These are phyloP conservation scores for Aspergillus sclerotioniger DNA, from an alignment of 495 filamentous ascomycete species.

Conservation along the genomic window DNA sequence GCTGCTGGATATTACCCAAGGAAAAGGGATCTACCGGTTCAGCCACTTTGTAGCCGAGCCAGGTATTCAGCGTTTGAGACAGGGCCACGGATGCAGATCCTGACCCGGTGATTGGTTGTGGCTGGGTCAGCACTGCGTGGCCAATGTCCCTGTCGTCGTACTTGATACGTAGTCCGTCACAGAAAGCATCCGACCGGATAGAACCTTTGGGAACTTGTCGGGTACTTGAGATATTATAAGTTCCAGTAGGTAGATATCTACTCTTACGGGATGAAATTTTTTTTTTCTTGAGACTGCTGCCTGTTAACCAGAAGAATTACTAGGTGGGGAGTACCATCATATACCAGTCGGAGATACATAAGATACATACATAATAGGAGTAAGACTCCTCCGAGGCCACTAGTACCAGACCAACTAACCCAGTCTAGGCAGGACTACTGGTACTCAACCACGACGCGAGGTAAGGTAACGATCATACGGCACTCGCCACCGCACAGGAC, in stretches of 20 bases:
- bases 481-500: slow-evolving; percentile 26
- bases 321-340: too few relatives aligned
- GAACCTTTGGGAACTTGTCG: too few relatives aligned
- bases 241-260: too few relatives aligned
- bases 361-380: too few relatives aligned
- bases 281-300: too few relatives aligned
- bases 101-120: slow-evolving; percentile 14
- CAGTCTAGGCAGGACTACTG: not conserved
- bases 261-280: not conserved
- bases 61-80: slow-evolving; percentile 24
- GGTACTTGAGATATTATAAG: too few relatives aligned
- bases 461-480: not conserved
- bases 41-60: slow-evolving; percentile 19
- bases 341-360: too few relatives aligned
- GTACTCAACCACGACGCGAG: not conserved
- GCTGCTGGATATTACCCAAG: slow-evolving; percentile 1
- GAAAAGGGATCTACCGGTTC: slow-evolving; percentile 16
- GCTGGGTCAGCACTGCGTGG: slow-evolving; percentile 1
- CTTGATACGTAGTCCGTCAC: not conserved
- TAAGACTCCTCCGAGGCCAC: too few relatives aligned
- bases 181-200: too few relatives aligned
- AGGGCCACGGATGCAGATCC: slow-evolving; percentile 29
- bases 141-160: not conserved
- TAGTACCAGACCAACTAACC: too few relatives aligned
- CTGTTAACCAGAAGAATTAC: too few relatives aligned